A percentile compares a stretch with the other conserved stretches of the same genome.
Evolutionary conservation across 371 early-diverging fungal species (phyloP).

Genomic region (Chytridiales sp.): DNA sequence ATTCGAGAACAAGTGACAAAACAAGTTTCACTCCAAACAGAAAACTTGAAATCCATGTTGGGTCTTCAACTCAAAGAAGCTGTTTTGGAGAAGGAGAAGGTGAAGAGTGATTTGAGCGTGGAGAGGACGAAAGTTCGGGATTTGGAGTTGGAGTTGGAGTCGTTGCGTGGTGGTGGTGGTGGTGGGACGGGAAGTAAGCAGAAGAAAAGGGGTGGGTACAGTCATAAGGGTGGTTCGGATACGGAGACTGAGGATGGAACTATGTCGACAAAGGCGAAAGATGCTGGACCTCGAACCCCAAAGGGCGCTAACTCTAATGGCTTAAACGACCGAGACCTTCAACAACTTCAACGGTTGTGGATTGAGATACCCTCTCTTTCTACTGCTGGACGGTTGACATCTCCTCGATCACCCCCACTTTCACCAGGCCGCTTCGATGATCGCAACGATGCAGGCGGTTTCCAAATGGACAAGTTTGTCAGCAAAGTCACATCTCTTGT

Average conservation of each 20-base stretch:
- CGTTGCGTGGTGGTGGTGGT: slow-evolving; percentile 3
- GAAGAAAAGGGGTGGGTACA: too few species aligned
- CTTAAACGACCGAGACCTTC: background rate
- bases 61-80: slow-evolving; percentile 32
- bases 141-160: slow-evolving; percentile 15
- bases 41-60: slow-evolving; percentile 13
- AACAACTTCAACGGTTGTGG: slow-evolving; percentile 10
- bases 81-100: slow-evolving; percentile 30
- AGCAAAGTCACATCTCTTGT: slow-evolving; percentile 3
- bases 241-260: slow-evolving; percentile 19
- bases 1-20: slow-evolving; percentile 1
- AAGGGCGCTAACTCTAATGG: too few species aligned
- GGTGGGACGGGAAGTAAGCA: background rate
- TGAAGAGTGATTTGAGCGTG: slow-evolving; percentile 15
- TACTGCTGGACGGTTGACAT: background rate
- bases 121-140: slow-evolving; percentile 28
- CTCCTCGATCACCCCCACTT: too few species aligned
- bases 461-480: slow-evolving; percentile 5
- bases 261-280: too few species aligned
- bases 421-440: background rate
- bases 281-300: too few species aligned
- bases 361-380: slow-evolving; percentile 3
- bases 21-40: slow-evolving; percentile 15
- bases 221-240: too few species aligned
- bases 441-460: slow-evolving; percentile 1